Percentiles rank a stretch among this genome's conserved stretches.
Conservation (phyloP, 1,284 basidiomycete species). For the Ustanciosporium gigantosporum region DNA sequence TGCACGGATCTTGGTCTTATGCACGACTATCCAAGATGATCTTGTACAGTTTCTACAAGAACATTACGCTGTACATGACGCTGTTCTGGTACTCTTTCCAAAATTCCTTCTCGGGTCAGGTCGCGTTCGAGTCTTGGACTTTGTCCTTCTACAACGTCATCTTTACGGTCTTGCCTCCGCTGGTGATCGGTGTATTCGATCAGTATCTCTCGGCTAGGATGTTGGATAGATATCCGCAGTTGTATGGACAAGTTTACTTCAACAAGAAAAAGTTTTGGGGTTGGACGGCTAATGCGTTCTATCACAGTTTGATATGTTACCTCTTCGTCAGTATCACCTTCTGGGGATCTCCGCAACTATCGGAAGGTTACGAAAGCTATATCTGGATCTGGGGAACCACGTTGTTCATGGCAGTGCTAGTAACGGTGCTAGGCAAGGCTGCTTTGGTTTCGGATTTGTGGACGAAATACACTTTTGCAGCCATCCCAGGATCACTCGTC, state of each 20-base stretch:
- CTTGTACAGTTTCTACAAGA: slow-evolving; percentile 68
- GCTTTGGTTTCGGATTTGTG: slow-evolving; percentile 97
- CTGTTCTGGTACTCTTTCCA: slow-evolving; percentile 91
- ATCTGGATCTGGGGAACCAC: slow-evolving; percentile 99
- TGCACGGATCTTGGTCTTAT: slow-evolving; percentile 98
- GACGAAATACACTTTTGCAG: slow-evolving; percentile 95
- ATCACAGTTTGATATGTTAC: slow-evolving; percentile 77
- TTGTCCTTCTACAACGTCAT: slow-evolving; percentile 68
- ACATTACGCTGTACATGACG: slow-evolving; percentile 96
- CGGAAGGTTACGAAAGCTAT: slow-evolving; percentile 79
- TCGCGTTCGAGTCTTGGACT: slow-evolving; percentile 98
- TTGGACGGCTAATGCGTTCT: slow-evolving; percentile 88
- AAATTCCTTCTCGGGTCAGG: slow-evolving; percentile 94
- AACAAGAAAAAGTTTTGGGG: slow-evolving; percentile 71
- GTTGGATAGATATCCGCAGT: slow-evolving; percentile 93
- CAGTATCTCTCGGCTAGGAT: slow-evolving; percentile 97
- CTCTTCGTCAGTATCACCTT: slow-evolving; percentile 87
- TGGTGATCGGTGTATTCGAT: slow-evolving; percentile 96
- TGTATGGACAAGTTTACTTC: slow-evolving; percentile 68
- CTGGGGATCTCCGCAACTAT: slow-evolving; percentile 74
- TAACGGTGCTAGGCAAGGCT: slow-evolving; percentile 96
- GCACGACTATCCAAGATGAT: slow-evolving; percentile 91
- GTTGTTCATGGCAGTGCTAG: slow-evolving; percentile 84
- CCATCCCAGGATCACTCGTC: slow-evolving; percentile 83
- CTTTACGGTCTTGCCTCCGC: slow-evolving; percentile 77